A percentile compares a stretch with the other conserved stretches of the same genome.
Conservation (phyloP, 176 grass and related monocot species). For the Calamus simplicifolius region DNA sequence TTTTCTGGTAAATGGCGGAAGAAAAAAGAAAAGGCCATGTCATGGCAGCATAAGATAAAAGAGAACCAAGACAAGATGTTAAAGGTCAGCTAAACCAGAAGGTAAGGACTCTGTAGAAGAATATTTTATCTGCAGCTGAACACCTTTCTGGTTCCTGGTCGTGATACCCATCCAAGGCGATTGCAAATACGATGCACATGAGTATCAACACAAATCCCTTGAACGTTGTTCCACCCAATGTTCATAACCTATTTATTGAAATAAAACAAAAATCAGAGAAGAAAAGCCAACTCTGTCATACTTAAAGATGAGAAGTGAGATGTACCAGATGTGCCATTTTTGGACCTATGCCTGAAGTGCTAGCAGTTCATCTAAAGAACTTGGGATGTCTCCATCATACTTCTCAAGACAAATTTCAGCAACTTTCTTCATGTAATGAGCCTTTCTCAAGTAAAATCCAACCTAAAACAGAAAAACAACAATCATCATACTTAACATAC, state of each 20-base stretch:
- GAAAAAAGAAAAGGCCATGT: no score
- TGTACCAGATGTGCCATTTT: conserved; percentile 97
- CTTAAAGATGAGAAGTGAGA: not conserved
- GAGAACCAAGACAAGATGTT: no score
- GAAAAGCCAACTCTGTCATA: not conserved
- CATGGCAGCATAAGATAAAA: no score
- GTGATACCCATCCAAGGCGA: conserved; percentile 84
- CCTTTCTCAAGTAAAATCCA: conserved; percentile 86
- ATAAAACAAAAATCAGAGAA: not conserved
- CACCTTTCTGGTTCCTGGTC: conserved; percentile 70
- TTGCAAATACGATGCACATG: conserved; percentile 98
- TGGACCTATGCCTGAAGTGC: conserved; percentile 76
- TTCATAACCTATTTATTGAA: conserved; percentile 63
- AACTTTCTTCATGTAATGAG: conserved; percentile 75
- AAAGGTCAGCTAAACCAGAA: no score
- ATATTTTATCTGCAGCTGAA: conserved; percentile 2
- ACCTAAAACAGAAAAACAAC: conserved; percentile 38
- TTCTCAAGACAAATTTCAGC: conserved; percentile 71
- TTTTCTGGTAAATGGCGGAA: conserved; percentile 46
- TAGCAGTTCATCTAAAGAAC: conserved; percentile 63
- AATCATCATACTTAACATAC: not conserved
- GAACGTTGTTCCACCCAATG: conserved; percentile 92
- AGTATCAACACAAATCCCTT: conserved; percentile 97
- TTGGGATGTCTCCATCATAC: conserved; percentile 81
- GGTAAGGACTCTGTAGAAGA: not conserved